These are phyloP conservation scores for Ogataea polymorpha DNA, from an alignment of 805 yeast genomes.

Conservation along the genomic window DNA sequence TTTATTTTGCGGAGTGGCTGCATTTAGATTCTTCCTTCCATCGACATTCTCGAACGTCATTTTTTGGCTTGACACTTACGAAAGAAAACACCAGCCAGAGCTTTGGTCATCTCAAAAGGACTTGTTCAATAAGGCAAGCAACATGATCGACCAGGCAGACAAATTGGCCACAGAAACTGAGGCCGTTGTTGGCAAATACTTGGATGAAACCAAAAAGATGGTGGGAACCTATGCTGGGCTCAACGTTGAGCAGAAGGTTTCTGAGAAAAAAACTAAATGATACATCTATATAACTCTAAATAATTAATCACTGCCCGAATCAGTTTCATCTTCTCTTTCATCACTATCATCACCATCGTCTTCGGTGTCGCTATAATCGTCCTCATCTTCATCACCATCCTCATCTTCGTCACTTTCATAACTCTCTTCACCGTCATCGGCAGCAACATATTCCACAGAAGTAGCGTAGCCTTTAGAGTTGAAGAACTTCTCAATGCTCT, in stretches of 20 bases:
- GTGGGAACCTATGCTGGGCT: slow-evolving; percentile 64
- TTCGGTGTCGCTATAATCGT: slow-evolving; percentile 17
- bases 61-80: slow-evolving; percentile 55
- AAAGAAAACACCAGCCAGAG: slow-evolving; percentile 57
- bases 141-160: slow-evolving; percentile 43
- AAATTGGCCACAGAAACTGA: slow-evolving; percentile 39
- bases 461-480: slow-evolving; percentile 55
- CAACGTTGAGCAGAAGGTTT: slow-evolving; percentile 60
- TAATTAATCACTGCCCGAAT: slow-evolving; percentile 24
- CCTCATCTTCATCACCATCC: slow-evolving; percentile 28
- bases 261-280: slow-evolving; percentile 38
- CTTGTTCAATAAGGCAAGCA: slow-evolving; percentile 44
- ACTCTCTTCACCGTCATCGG: slow-evolving; percentile 30
- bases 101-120: slow-evolving; percentile 60
- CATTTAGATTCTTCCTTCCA: slow-evolving; percentile 72
- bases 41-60: slow-evolving; percentile 63
- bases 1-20: slow-evolving; percentile 52
- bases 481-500: slow-evolving; percentile 46
- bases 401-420: slow-evolving; percentile 29
- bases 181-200: slow-evolving; percentile 32
- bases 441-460: slow-evolving; percentile 49
- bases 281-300: slow-evolving; percentile 1
- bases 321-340: slow-evolving; percentile 21
- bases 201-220: slow-evolving; percentile 37
- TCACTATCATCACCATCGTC: slow-evolving; percentile 10